Conservation (phyloP, 495 filamentous ascomycete species). For the Opeltia flavorubescens region DNA sequence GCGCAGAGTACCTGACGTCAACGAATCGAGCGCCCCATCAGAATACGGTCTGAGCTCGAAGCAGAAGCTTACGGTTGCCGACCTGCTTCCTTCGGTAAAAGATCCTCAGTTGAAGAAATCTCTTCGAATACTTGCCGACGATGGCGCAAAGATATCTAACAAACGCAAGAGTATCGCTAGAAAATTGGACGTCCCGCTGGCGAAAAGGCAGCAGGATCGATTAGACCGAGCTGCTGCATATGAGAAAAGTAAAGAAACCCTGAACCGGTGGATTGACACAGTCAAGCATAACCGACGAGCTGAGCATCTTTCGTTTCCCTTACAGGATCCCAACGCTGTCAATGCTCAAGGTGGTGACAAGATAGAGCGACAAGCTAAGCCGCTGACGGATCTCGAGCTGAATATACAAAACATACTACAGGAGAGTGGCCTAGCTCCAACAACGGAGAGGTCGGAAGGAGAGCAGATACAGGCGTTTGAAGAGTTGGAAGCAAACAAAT, state of each 20-base stretch:
- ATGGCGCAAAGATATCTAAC: conserved; percentile 36
- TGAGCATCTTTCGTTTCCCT: conserved; percentile 83
- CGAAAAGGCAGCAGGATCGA: conserved; percentile 80
- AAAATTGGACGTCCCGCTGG: conserved; percentile 71
- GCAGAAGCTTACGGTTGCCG: conserved; percentile 64
- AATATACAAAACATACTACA: conserved; percentile 77
- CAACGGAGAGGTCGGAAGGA: conserved; percentile 45
- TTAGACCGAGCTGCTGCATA: conserved; percentile 76
- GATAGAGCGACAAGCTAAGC: conserved; percentile 39
- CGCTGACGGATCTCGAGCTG: conserved; percentile 66
- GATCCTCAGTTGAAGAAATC: conserved; percentile 68
- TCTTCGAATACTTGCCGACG: conserved; percentile 39
- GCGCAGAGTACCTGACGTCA: conserved; percentile 16
- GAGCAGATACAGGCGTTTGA: conserved; percentile 54
- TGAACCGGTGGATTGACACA: conserved; percentile 84
- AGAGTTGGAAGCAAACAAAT: conserved; percentile 49
- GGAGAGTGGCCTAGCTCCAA: conserved; percentile 61
- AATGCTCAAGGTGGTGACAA: conserved; percentile 33
- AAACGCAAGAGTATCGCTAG: conserved; percentile 39
- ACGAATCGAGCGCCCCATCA: conserved; percentile 40
- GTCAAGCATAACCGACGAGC: conserved; percentile 87
- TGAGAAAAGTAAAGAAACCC: conserved; percentile 78
- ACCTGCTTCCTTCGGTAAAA: conserved; percentile 58
- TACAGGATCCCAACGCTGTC: conserved; percentile 50
- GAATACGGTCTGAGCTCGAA: conserved; percentile 44